phyloP scores from a whole-genome alignment of 352 stramenopile species.

The Pythium apleroticum region DNA sequence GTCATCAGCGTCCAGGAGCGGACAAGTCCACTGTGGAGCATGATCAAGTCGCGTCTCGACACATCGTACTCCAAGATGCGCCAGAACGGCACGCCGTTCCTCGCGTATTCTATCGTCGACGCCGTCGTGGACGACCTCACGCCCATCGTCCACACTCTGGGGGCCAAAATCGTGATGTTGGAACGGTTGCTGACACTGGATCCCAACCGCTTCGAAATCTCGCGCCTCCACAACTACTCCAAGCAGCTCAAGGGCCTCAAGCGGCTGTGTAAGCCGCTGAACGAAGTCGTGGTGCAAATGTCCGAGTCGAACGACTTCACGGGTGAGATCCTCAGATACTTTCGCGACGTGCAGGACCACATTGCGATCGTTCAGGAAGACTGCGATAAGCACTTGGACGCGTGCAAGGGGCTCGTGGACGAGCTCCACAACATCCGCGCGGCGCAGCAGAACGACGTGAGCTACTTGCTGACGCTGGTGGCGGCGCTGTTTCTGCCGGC shows the following conservation, averaged over 20 bases:
- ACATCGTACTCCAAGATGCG: slow-evolving; percentile 84
- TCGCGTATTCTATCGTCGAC: slow-evolving; percentile 83
- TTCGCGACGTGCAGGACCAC: slow-evolving; percentile 86
- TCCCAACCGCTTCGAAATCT: slow-evolving; percentile 54
- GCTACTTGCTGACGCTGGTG: slow-evolving; percentile 79
- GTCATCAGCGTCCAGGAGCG: slow-evolving; percentile 74
- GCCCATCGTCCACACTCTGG: slow-evolving; percentile 72
- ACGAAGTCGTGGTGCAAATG: slow-evolving; percentile 73
- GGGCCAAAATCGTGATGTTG: slow-evolving; percentile 72
- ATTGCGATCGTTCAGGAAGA: slow-evolving; percentile 79
- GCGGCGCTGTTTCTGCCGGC: slow-evolving; percentile 80
- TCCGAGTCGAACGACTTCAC: slow-evolving; percentile 69
- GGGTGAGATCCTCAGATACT: slow-evolving; percentile 72
- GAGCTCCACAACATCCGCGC: slow-evolving; percentile 69
- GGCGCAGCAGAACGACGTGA: slow-evolving; percentile 70
- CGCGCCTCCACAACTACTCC: slow-evolving; percentile 48
- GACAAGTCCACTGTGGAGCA: slow-evolving; percentile 48
- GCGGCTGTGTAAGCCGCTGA: slow-evolving; percentile 66
- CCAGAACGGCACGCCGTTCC: slow-evolving; percentile 67
- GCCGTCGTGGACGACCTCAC: slow-evolving; percentile 80
- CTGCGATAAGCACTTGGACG: slow-evolving; percentile 75
- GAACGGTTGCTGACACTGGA: slow-evolving; percentile 62
- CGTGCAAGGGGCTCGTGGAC: slow-evolving; percentile 62
- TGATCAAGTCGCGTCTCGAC: slow-evolving; percentile 61
- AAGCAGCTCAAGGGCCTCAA: slow-evolving; percentile 81